Evolutionary conservation across 176 grass and related monocot genomes (phyloP).

Genomic region (Oropetium thomaeum): DNA sequence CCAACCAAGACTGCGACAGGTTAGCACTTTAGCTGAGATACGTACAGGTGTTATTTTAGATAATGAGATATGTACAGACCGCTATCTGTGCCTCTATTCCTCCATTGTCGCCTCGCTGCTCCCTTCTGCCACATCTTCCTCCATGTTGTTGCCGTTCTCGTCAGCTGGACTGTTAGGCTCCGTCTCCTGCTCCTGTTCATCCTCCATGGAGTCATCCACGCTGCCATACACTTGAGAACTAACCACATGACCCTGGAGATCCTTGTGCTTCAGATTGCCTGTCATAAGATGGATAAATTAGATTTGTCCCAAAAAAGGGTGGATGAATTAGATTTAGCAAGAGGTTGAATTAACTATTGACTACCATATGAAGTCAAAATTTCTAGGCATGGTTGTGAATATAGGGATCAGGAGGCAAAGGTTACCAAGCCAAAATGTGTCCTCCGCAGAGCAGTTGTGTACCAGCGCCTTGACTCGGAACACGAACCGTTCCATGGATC

Average conservation of each 20-base stretch:
- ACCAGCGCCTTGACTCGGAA: conserved; percentile 83
- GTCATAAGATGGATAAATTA: background rate
- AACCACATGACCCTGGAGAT: conserved; percentile 64
- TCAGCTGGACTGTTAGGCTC: conserved; percentile 6
- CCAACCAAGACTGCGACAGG: background rate
- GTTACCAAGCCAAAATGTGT: conserved; percentile 60
- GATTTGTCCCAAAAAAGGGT: no score
- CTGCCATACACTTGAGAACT: conserved; percentile 72
- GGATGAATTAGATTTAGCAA: background rate
- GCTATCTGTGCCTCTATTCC: conserved; percentile 13
- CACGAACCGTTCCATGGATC: conserved; percentile 71
- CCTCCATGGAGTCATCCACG: conserved; percentile 32
- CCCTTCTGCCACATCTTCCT: conserved; percentile 33
- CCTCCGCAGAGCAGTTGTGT: conserved; percentile 51
- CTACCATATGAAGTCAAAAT: background rate
- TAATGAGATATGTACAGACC: conserved; percentile 9
- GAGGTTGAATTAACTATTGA: background rate
- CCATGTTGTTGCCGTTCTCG: conserved; percentile 39
- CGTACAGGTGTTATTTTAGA: background rate
- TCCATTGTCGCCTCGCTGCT: conserved; percentile 22
- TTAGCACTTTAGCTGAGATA: background rate
- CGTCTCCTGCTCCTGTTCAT: conserved; percentile 27
- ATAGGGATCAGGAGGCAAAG: background rate
- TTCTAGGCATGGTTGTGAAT: background rate
- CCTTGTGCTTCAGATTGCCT: conserved; percentile 88